Base-by-base conservation (phyloP, 306 rosid genomes). In the Cucumis melo region DNA sequence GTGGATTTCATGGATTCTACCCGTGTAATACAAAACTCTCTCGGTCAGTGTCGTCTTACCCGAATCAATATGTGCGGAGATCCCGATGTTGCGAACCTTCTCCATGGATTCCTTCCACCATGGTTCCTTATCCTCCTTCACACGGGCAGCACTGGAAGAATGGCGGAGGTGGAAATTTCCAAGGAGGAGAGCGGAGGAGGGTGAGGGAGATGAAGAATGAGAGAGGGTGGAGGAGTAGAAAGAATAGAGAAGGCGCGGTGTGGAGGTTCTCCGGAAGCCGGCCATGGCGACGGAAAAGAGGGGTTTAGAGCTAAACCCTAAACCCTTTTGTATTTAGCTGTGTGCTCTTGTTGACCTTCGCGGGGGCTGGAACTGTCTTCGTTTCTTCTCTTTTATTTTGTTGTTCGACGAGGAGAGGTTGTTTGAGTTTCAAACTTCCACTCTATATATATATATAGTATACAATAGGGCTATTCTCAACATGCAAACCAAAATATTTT, bases 11-110 rank as follows among this genome's bases (percentile, higher is more conserved):
- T 94, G 99, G 79, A 92, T 94, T 85, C 87, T 87, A 5, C 99
- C 97, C 0, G 99, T 92, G 84, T 94, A 94, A 70, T 20, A 94
- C 39, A 94, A 86, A 2, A 94, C 80, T 53, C 99, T 84, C 85
- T 92, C 99, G 13, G 97, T 94, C 80, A 94, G 86, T n/a, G 99
- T 92, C 27, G 99, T 94, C 91, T 94, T 94, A 17, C 97, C 99
- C 70, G 99, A 94, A 82, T 94, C 99, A 20, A 94, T 94, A 51
- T 94, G 99, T 10, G 99, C 99, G 23, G 99, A 94, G 87, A 94
- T 94, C 81, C 99, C 99, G 53, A 94, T 94, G 78, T 94, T 94
- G 3, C 99, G 96, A 27, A 89, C 81, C 85, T 54, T 81, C 55
- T 79, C 87, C 99, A 90, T 86, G 1, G 97, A 87, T 36, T 90